These are phyloP conservation scores for Stagonosporopsis rhizophila DNA, from an alignment of 2,329 filamentous ascomycete genomes.

Conservation along the genomic window DNA sequence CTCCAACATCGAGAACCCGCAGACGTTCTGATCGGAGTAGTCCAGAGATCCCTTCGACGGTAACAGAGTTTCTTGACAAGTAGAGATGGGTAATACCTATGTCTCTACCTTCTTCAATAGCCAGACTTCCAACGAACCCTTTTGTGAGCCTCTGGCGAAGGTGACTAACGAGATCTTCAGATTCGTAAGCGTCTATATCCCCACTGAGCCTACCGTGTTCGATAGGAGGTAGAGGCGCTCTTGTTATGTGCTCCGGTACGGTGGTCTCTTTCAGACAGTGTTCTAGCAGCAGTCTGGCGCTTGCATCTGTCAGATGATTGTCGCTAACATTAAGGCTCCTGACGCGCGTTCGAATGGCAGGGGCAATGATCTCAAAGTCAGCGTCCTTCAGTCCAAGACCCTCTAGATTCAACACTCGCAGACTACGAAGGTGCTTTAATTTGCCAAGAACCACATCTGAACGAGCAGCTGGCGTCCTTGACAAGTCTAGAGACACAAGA, in stretches of 20 bases:
- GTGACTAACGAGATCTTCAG: conserved; percentile 60
- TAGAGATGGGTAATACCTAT: conserved; percentile 67
- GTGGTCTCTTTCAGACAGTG: conserved; percentile 54
- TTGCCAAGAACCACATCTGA: conserved; percentile 57
- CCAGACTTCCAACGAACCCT: conserved; percentile 59
- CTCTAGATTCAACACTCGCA: conserved; percentile 65
- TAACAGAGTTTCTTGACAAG: conserved; percentile 63
- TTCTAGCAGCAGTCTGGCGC: conserved; percentile 60
- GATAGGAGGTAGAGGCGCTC: conserved; percentile 31
- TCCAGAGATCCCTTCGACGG: conserved; percentile 62
- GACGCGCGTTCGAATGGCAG: conserved; percentile 60
- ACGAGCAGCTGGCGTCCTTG: conserved; percentile 59
- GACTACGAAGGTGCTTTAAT: conserved; percentile 55
- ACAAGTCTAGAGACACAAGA: conserved; percentile 66
- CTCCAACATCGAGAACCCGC: conserved; percentile 64
- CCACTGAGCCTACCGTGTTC: conserved; percentile 43
- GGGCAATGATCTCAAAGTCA: conserved; percentile 60
- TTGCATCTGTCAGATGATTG: conserved; percentile 64
- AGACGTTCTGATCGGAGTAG: conserved; percentile 60
- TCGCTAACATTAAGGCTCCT: conserved; percentile 64
- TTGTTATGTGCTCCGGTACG: conserved; percentile 16
- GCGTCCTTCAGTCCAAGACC: conserved; percentile 61
- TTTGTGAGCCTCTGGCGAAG: conserved; percentile 51
- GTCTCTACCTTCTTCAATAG: conserved; percentile 62
- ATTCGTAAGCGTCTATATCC: conserved; percentile 41